Base-by-base conservation (phyloP, 169 alveolate species). In the Plasmodium malariae region DNA sequence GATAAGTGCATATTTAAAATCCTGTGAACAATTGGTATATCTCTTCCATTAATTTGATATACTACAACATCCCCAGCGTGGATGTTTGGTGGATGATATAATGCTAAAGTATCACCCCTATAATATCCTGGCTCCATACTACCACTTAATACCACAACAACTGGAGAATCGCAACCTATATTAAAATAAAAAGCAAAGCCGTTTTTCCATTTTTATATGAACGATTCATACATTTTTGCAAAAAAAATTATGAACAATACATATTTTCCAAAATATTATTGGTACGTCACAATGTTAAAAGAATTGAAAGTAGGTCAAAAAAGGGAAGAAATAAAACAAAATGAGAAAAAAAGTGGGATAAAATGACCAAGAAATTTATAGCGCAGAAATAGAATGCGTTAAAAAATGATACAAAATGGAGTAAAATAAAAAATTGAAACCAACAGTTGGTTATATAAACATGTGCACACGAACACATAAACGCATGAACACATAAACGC, bases 121-220 rank as follows among this genome's bases (percentile, higher is more conserved):
- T 94, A 94, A 87, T 95, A 96, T n/a, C 97, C 95, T 4, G 99
- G 98, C 76, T 96, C 99, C 99, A 97, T 97, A 74, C 97, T 94
- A 17, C 98, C 99, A 68, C 96, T 95, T 32, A 97, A 92, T 5
- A 97, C 99, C n/a, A 97, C 99, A 26, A 97, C 99, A 14, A 97
- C 95, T 19, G 99, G 99, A 17, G 96, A 92, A 59, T 97, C 99
- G 34, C 97, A 94, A 12, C 93, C 93, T 86, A 96, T n/a, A 51
- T 34, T 11, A 37, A 19, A 7, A 4, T 7, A 7, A 43, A 49
- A 60, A 40, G 43, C 37, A 24, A 72, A 26, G n/a, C 36, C 9
- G n/a, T 54, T 24, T 9, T 32, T 54, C 49, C 70, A 55, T 3
- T 72, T 73, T 72, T 62, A 34, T 30, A 73, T 51, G 62, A 11